These are phyloP conservation scores for Seiridium unicorne DNA, from an alignment of 2,329 filamentous ascomycete species.

Conservation along the genomic window DNA sequence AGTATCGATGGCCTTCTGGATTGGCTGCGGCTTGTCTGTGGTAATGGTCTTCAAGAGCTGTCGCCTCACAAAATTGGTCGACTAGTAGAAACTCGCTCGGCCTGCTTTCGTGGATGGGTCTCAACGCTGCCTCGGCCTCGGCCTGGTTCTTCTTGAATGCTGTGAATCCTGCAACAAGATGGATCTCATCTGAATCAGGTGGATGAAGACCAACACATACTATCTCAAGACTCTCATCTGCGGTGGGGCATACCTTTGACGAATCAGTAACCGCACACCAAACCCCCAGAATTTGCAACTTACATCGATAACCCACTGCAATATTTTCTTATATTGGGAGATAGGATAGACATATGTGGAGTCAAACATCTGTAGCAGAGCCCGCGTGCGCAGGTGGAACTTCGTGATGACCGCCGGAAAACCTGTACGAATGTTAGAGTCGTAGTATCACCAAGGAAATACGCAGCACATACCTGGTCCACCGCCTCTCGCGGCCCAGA, in stretches of 20 bases:
- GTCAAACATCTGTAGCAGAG: constrained; percentile 29
- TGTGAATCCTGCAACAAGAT: constrained; percentile 35
- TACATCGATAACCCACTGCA: constrained; percentile 46
- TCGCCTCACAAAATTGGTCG: constrained; percentile 37
- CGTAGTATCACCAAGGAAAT: not conserved
- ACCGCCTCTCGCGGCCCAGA: constrained; percentile 47
- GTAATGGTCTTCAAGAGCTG: constrained; percentile 40
- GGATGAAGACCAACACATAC: constrained; percentile 33
- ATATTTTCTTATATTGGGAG: constrained; percentile 40
- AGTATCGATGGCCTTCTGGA: constrained; percentile 47
- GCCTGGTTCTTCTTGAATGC: constrained; percentile 36
- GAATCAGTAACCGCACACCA: no score
- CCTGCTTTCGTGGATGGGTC: constrained; percentile 31
- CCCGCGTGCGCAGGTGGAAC: constrained; percentile 44
- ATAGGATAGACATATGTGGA: constrained; percentile 44
- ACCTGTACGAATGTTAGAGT: constrained; percentile 25
- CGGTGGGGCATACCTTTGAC: constrained; percentile 21
- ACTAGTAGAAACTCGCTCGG: constrained; percentile 34
- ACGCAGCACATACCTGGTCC: constrained; percentile 34
- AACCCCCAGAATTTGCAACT: constrained; percentile 3
- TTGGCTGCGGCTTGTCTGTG: constrained; percentile 41
- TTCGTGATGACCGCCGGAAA: constrained; percentile 52
- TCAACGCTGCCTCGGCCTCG: constrained; percentile 33
- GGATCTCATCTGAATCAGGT: constrained; percentile 24
- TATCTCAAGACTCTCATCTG: constrained; percentile 37